A percentile compares a stretch with the other conserved stretches of the same genome.
phyloP scores from a whole-genome alignment of 805 yeast species.

The Lipomyces anomalus region DNA sequence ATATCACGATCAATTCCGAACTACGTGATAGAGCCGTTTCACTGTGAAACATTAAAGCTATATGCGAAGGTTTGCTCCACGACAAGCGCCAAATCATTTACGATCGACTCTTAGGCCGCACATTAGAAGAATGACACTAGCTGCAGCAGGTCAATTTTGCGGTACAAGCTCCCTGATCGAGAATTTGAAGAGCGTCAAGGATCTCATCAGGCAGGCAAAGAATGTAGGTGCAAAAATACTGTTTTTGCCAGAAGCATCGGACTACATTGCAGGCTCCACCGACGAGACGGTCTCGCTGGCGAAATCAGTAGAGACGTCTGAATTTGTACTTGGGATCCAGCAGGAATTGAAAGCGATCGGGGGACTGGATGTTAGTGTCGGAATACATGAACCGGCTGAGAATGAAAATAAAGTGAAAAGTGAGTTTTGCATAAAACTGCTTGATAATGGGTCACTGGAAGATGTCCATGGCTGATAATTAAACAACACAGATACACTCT shows the following conservation, averaged over 20 bases:
- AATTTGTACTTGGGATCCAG: slow-evolving; percentile 43
- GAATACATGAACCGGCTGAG: slow-evolving; percentile 75
- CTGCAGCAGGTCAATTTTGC: slow-evolving; percentile 85
- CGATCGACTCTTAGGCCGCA: too few species aligned
- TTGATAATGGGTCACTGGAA: background rate
- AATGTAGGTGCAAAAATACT: slow-evolving; percentile 40
- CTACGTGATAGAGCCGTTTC: too few species aligned
- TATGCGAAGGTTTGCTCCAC: too few species aligned
- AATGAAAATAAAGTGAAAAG: slow-evolving; percentile 48
- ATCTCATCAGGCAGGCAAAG: slow-evolving; percentile 60
- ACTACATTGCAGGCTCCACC: slow-evolving; percentile 71
- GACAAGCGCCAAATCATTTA: too few species aligned
- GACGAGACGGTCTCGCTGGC: slow-evolving; percentile 61
- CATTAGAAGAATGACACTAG: slow-evolving; percentile 47
- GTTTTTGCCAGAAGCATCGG: slow-evolving; percentile 91
- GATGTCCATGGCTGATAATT: background rate
- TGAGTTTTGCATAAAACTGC: slow-evolving; percentile 2
- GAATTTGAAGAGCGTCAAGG: slow-evolving; percentile 56
- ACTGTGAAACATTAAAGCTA: too few species aligned
- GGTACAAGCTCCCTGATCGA: slow-evolving; percentile 57
- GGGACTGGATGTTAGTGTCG: slow-evolving; percentile 64
- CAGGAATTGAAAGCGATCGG: slow-evolving; percentile 42
- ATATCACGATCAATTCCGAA: too few species aligned
- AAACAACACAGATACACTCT: slow-evolving; percentile 43
- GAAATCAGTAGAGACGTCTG: slow-evolving; percentile 37